phyloP scores from a whole-genome alignment of 2,329 filamentous ascomycete genomes.

The Neofusicoccum parvum region DNA sequence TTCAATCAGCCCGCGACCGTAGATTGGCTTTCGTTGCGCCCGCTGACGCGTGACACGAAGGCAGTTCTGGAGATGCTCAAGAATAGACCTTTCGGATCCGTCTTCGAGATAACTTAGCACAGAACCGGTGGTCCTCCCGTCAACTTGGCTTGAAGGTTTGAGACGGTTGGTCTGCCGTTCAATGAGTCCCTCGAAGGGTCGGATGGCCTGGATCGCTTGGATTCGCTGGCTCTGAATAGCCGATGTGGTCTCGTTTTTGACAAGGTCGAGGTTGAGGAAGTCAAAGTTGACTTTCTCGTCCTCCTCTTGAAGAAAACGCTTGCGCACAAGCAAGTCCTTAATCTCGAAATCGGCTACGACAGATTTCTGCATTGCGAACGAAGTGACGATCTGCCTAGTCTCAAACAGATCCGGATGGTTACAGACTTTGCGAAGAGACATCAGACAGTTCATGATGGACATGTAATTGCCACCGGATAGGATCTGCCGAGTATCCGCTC shows the following conservation, averaged over 20 bases:
- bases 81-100: constrained; percentile 47
- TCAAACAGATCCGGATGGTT: constrained; percentile 98
- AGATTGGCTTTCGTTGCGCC: constrained; percentile 78
- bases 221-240: constrained; percentile 53
- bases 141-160: constrained; percentile 58
- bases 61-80: constrained; percentile 75
- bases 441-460: constrained; percentile 96
- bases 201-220: constrained; percentile 62
- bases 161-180: constrained; percentile 66
- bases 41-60: constrained; percentile 80
- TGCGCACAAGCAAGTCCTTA: constrained; percentile 71
- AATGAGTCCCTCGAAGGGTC: constrained; percentile 68
- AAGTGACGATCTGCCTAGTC: constrained; percentile 93
- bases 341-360: constrained; percentile 73
- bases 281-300: constrained; percentile 70
- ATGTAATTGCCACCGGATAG: constrained; percentile 92
- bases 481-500: constrained; percentile 85
- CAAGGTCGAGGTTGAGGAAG: constrained; percentile 78
- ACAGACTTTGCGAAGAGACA: constrained; percentile 97
- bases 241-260: constrained; percentile 63
- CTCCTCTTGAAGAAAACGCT: constrained; percentile 63
- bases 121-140: constrained; percentile 68
- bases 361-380: constrained; percentile 86
- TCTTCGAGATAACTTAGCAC: constrained; percentile 72
- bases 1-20: constrained; percentile 77